Conservation (phyloP, 1,284 basidiomycete genomes). For the Prillingera fragicola region DNA sequence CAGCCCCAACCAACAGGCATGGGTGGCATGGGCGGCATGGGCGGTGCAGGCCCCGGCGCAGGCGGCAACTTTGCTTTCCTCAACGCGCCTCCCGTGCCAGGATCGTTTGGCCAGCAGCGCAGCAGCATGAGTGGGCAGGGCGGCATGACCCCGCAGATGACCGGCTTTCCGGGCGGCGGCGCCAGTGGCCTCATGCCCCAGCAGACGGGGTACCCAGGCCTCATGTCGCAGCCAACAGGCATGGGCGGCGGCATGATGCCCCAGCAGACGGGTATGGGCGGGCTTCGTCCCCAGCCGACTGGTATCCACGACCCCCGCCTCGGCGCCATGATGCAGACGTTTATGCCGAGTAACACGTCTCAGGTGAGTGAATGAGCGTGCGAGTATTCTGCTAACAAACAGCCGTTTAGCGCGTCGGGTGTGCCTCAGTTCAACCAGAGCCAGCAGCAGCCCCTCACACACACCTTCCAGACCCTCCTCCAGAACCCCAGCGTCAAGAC, state of each 20-base stretch:
- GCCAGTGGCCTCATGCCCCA: conserved; percentile 34
- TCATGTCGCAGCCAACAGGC: conserved; percentile 50
- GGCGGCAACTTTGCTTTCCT: conserved; percentile 42
- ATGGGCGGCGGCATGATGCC: conserved; percentile 56
- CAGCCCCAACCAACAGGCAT: conserved; percentile 15
- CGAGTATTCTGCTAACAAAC: neutral
- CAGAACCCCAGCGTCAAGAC: conserved; percentile 62
- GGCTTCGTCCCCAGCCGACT: conserved; percentile 38
- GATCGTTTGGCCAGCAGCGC: conserved; percentile 22
- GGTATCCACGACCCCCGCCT: conserved; percentile 64
- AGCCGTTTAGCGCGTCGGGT: conserved; percentile 40
- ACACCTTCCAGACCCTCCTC: conserved; percentile 51
- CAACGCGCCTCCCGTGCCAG: conserved; percentile 39
- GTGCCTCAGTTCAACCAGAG: conserved; percentile 57
- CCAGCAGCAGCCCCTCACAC: conserved; percentile 52
- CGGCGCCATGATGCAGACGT: conserved; percentile 76
- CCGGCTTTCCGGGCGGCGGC: conserved; percentile 23
- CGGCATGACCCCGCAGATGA: conserved; percentile 32
- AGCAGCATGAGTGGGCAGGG: conserved; percentile 19
- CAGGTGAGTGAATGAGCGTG: conserved; percentile 41
- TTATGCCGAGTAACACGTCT: conserved; percentile 59
- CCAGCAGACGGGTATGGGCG: conserved; percentile 64
- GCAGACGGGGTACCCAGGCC: conserved; percentile 29
- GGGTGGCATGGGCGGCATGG: conserved; percentile 21
- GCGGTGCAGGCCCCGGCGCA: conserved; percentile 8